Evolutionary conservation across 2,329 filamentous ascomycete genomes (phyloP).

Genomic region (Meredithiella fracta): DNA sequence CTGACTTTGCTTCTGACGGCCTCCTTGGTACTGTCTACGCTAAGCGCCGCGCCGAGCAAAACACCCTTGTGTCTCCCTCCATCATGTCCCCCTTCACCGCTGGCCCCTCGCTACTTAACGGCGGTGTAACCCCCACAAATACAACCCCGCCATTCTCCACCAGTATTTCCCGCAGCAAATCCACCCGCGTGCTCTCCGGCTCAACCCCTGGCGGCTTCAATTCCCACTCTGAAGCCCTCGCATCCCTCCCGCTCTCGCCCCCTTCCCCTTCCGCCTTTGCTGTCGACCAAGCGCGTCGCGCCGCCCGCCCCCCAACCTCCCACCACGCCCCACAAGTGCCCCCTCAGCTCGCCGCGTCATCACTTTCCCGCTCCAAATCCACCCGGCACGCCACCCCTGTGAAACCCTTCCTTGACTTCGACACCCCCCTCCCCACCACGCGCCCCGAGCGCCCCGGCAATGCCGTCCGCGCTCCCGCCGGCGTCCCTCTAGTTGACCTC

Average conservation of each 20-base stretch:
- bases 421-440: slow-evolving; percentile 42
- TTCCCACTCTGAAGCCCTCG: slow-evolving; percentile 9
- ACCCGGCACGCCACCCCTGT: slow-evolving; percentile 10
- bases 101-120: slow-evolving; percentile 41
- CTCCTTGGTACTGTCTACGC: slow-evolving; percentile 35
- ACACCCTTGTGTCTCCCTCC: slow-evolving; percentile 17
- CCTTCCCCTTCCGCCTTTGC: slow-evolving; percentile 11
- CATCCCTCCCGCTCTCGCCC: not conserved
- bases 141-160: not conserved
- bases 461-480: slow-evolving; percentile 26
- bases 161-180: not conserved
- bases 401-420: slow-evolving; percentile 43
- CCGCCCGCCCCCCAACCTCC: slow-evolving; percentile 6
- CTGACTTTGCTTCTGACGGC: slow-evolving; percentile 33
- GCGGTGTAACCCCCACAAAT: slow-evolving; percentile 14
- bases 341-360: too few relatives aligned
- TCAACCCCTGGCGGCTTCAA: slow-evolving; percentile 8
- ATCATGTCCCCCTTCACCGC: slow-evolving; percentile 31
- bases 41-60: slow-evolving; percentile 24
- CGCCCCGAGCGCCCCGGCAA: slow-evolving; percentile 38
- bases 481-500: slow-evolving; percentile 31
- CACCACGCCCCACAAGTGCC: slow-evolving; percentile 4
- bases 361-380: slow-evolving; percentile 15
- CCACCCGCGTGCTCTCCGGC: not conserved
- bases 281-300: slow-evolving; percentile 10